phyloP scores from a whole-genome alignment of 78 protist species.

The Emiliania huxleyi region DNA sequence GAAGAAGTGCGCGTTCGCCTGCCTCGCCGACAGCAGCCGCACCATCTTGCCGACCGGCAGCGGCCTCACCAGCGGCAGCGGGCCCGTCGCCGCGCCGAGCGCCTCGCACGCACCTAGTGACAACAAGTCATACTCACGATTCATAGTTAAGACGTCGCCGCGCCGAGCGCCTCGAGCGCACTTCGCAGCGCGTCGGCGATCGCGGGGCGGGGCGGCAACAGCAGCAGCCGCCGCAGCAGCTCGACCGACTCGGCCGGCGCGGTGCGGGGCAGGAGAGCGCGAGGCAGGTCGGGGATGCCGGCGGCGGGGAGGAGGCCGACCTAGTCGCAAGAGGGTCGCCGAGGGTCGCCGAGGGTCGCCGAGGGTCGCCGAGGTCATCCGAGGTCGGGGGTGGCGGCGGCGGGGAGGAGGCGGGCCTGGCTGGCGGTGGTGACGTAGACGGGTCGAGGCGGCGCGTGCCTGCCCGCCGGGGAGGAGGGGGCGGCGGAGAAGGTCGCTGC shows the following conservation, averaged over 20 bases:
- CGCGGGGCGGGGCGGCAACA: neutral
- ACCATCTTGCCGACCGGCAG: neutral
- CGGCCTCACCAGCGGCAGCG: neutral
- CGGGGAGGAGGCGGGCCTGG: neutral
- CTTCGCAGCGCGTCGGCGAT: neutral
- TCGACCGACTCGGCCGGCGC: neutral
- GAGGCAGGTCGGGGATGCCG: neutral
- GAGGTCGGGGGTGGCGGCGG: no score
- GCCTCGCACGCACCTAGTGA: no score
- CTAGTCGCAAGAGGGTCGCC: neutral
- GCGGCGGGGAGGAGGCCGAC: neutral
- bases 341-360: no score
- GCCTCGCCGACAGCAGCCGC: neutral
- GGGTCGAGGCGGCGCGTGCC: neutral
- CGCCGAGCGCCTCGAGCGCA: no score
- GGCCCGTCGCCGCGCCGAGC: neutral
- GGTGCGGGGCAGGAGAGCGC: neutral
- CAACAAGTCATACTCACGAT: no score
- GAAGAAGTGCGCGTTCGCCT: neutral
- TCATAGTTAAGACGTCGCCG: no score
- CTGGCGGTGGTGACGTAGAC: neutral
- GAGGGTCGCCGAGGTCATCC: no score
- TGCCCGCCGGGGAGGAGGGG: neutral
- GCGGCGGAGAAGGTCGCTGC: neutral
- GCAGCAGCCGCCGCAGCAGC: constrained; percentile 12